Conservation (phyloP, 225 moss, liverwort and hornwort genomes). For the Antitrichia curtipendula region DNA sequence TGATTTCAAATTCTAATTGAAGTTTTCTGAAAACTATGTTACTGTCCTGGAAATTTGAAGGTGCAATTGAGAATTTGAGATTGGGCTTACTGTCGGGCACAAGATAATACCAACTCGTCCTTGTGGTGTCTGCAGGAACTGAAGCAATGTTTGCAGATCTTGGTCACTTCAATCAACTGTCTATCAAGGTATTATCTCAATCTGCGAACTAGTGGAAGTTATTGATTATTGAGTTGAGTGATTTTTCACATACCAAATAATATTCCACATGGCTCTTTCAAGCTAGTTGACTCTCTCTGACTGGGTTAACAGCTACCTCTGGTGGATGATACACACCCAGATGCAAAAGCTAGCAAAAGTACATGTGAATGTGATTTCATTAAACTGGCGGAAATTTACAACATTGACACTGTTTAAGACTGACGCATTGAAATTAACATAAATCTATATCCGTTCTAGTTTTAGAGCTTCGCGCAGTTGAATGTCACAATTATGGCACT, state of each 20-base stretch:
- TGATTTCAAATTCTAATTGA: neutral
- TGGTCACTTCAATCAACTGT: conserved; percentile 75
- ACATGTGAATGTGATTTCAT: neutral
- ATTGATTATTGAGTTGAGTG: neutral
- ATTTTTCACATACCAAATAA: neutral
- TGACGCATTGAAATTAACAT: neutral
- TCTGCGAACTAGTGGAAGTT: neutral
- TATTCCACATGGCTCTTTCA: neutral
- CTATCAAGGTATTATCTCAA: conserved; percentile 53
- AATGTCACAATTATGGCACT: neutral
- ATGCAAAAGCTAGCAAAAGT: neutral
- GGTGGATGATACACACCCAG: neutral
- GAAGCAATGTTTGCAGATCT: conserved; percentile 95
- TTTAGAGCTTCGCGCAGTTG: neutral
- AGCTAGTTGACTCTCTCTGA: neutral
- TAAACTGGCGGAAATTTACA: neutral
- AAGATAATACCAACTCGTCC: neutral
- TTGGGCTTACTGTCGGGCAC: neutral
- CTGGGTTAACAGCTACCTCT: neutral
- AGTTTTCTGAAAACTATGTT: neutral
- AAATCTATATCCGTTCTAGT: neutral
- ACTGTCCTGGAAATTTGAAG: neutral
- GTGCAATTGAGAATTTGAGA: neutral
- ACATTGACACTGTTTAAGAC: neutral
- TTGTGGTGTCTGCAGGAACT: conserved; percentile 39